Conservation (phyloP, 352 stramenopile genomes). For the Phytophthora sp. region DNA sequence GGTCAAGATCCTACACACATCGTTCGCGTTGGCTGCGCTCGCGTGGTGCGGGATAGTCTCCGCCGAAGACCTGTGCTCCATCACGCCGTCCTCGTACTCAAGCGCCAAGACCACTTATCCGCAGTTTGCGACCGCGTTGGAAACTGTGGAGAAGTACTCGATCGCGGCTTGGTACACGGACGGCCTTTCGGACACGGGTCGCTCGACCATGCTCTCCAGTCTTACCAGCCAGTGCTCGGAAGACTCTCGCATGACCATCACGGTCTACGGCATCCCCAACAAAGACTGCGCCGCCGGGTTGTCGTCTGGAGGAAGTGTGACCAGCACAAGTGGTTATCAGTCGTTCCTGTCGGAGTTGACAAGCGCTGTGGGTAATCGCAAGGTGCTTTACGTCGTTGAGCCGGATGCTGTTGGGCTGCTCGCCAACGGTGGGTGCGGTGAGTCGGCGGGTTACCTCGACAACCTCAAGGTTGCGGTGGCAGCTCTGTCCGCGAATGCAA, state of each 20-base stretch:
- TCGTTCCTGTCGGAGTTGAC: slow-evolving; percentile 51
- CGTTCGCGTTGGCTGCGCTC: slow-evolving; percentile 17
- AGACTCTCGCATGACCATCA: slow-evolving; percentile 53
- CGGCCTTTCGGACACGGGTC: slow-evolving; percentile 33
- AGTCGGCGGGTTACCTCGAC: slow-evolving; percentile 45
- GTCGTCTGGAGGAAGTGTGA: slow-evolving; percentile 42
- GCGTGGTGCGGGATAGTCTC: slow-evolving; percentile 2
- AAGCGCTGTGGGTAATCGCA: slow-evolving; percentile 45
- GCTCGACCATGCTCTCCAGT: slow-evolving; percentile 30
- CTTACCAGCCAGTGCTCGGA: slow-evolving; percentile 44
- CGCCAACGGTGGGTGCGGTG: slow-evolving; percentile 47
- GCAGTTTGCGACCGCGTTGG: slow-evolving; percentile 34
- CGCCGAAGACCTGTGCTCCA: slow-evolving; percentile 47
- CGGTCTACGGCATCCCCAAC: slow-evolving; percentile 70
- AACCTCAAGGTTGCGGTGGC: slow-evolving; percentile 62
- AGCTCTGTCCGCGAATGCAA: slow-evolving; percentile 55
- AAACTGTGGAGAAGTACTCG: slow-evolving; percentile 47
- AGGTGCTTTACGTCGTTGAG: slow-evolving; percentile 73
- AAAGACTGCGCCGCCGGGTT: slow-evolving; percentile 70
- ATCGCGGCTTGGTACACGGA: slow-evolving; percentile 69
- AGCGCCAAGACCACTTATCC: slow-evolving; percentile 47
- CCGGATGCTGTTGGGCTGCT: slow-evolving; percentile 65
- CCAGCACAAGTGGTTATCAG: slow-evolving; percentile 51
- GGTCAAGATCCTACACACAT: slow-evolving; percentile 22
- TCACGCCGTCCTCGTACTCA: slow-evolving; percentile 37